A percentile compares a stretch with the other conserved stretches of the same genome.
Conservation (phyloP, 371 early-diverging fungal species). For the Batkoa obscura region DNA sequence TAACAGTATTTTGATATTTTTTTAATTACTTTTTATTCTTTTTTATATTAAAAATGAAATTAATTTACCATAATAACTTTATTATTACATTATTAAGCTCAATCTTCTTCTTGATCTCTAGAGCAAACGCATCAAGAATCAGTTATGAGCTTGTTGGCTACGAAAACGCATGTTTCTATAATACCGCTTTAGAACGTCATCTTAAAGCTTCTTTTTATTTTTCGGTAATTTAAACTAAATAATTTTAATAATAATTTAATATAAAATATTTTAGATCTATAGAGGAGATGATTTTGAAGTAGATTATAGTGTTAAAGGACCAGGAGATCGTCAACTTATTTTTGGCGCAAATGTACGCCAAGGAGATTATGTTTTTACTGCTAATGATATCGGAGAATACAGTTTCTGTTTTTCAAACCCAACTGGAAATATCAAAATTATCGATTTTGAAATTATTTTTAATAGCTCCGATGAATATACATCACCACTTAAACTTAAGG, state of each 20-base stretch:
- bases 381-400: slow-evolving; percentile 65
- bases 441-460: slow-evolving; percentile 77
- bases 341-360: slow-evolving; percentile 65
- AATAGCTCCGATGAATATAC: slow-evolving; percentile 53
- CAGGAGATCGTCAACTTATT: slow-evolving; percentile 16
- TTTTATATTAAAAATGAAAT: too few relatives aligned
- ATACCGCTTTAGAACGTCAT: neutral
- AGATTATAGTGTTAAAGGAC: neutral
- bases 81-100: too few relatives aligned
- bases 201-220: slow-evolving; percentile 2
- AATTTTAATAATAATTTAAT: too few relatives aligned
- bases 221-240: slow-evolving; percentile 2
- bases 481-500: slow-evolving; percentile 14
- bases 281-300: slow-evolving; percentile 5
- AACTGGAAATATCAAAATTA: slow-evolving; percentile 72
- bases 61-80: too few relatives aligned
- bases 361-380: slow-evolving; percentile 77
- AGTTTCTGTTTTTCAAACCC: slow-evolving; percentile 89
- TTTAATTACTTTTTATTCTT: too few relatives aligned
- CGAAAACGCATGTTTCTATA: slow-evolving; percentile 3
- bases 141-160: slow-evolving; percentile 4
- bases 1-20: too few relatives aligned
- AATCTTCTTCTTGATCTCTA: too few relatives aligned
- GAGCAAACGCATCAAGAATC: too few relatives aligned
- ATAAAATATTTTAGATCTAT: neutral